These are phyloP conservation scores for Sambucus nigra DNA, from an alignment of 129 eudicot species.

Conservation along the genomic window DNA sequence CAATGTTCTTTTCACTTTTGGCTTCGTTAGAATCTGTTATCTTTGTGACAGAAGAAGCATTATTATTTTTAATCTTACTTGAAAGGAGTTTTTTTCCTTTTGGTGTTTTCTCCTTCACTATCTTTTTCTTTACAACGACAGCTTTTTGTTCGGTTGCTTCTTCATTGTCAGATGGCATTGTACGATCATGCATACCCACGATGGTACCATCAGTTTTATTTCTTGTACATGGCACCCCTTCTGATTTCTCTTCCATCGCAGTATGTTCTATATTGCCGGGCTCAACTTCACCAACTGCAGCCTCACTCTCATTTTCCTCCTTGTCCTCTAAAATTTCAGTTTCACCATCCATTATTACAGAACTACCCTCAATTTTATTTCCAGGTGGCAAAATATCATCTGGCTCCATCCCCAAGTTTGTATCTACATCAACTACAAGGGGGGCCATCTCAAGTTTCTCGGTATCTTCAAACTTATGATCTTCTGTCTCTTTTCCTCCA, in stretches of 20 bases:
- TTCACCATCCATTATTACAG: conserved; percentile 38
- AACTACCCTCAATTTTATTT: conserved; percentile 7
- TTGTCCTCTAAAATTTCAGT: conserved; percentile 52
- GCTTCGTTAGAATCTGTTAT: conserved; percentile 14
- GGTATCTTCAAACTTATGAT: not conserved
- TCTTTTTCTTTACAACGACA: conserved; percentile 10
- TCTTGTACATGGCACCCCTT: not conserved
- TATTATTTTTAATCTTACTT: conserved; percentile 20
- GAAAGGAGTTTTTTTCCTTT: conserved; percentile 25
- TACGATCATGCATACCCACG: not conserved
- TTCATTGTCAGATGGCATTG: conserved; percentile 2
- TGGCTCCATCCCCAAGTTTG: conserved; percentile 6
- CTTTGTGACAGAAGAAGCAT: conserved; percentile 12
- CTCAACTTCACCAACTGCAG: conserved; percentile 10
- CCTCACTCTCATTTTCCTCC: conserved; percentile 13
- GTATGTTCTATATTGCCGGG: not conserved
- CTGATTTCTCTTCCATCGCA: conserved; percentile 9
- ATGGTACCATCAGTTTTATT: not conserved
- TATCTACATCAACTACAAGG: conserved; percentile 18
- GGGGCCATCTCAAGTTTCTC: conserved; percentile 16
- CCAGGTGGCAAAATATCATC: conserved; percentile 8
- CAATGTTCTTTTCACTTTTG: conserved; percentile 14
- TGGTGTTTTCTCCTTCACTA: conserved; percentile 13
- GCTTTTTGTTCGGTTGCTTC: conserved; percentile 11
- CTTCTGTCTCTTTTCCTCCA: conserved; percentile 15